Evolutionary conservation across 345 rosid species (phyloP).

Genomic region (Pistacia atlantica): DNA sequence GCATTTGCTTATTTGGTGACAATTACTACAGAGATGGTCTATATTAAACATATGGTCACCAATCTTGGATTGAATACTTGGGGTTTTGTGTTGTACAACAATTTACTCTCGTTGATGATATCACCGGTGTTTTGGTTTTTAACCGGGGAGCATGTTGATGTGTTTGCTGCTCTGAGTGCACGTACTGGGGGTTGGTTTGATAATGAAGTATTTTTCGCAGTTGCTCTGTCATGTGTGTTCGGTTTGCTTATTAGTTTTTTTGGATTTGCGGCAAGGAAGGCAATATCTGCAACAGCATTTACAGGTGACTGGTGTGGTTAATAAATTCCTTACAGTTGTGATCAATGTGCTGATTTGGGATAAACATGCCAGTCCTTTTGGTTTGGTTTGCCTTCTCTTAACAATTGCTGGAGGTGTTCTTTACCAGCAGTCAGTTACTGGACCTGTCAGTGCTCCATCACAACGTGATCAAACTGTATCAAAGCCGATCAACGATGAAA

Average conservation of each 20-base stretch:
- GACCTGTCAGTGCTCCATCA: slow-evolving; percentile 28
- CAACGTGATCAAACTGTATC: slow-evolving; percentile 42
- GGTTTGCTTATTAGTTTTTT: slow-evolving; percentile 95
- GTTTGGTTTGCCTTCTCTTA: slow-evolving; percentile 82
- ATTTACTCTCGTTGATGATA: slow-evolving; percentile 81
- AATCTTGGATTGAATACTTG: slow-evolving; percentile 93
- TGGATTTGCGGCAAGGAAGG: slow-evolving; percentile 92
- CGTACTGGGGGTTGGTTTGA: slow-evolving; percentile 61
- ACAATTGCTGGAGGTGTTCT: slow-evolving; percentile 87
- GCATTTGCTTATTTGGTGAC: slow-evolving; percentile 89
- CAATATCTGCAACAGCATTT: slow-evolving; percentile 92
- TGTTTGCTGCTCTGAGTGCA: slow-evolving; percentile 58
- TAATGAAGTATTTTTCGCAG: slow-evolving; percentile 59
- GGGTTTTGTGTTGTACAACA: slow-evolving; percentile 93
- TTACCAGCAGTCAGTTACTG: slow-evolving; percentile 93
- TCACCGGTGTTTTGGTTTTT: slow-evolving; percentile 92
- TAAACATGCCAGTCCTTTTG: slow-evolving; percentile 90
- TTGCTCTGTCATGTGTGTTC: slow-evolving; percentile 83
- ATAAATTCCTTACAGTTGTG: slow-evolving; percentile 92
- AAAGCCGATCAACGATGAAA: slow-evolving; percentile 35
- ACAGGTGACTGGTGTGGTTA: slow-evolving; percentile 98
- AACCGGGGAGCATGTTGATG: slow-evolving; percentile 77
- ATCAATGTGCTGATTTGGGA: slow-evolving; percentile 97
- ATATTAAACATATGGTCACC: slow-evolving; percentile 94
- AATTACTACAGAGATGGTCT: slow-evolving; percentile 95